Evolutionary conservation across 176 grass and related monocot species (phyloP).

Genomic region (Typha latifolia): DNA sequence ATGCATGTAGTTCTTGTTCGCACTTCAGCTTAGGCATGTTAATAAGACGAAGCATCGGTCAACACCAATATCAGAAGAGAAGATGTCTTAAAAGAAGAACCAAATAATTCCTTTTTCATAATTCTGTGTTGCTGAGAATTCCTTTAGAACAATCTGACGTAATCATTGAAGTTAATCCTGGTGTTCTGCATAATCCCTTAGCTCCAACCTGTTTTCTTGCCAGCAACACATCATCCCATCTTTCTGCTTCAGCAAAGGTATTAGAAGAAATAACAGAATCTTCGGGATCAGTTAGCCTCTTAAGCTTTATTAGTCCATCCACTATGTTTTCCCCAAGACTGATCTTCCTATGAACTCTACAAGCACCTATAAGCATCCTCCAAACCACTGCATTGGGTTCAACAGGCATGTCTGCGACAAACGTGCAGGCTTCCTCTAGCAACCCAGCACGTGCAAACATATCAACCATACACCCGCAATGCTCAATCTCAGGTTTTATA

Average conservation of each 20-base stretch:
- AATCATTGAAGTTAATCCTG: conserved; percentile 1
- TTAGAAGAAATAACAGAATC: not conserved
- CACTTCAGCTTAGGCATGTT: no score
- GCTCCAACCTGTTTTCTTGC: not conserved
- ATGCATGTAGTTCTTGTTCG: no score
- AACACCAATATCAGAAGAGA: no score
- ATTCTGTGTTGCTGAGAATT: no score
- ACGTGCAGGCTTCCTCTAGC: not conserved
- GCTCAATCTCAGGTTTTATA: conserved; percentile 3
- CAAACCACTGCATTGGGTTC: conserved; percentile 4
- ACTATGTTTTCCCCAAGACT: not conserved
- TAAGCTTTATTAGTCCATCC: not conserved
- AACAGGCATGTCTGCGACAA: not conserved
- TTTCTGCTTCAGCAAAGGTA: not conserved
- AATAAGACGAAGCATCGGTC: no score
- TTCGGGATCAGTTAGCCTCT: not conserved
- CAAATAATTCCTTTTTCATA: no score
- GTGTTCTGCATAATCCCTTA: not conserved
- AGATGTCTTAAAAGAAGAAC: no score
- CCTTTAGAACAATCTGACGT: not conserved
- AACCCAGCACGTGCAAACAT: conserved; percentile 2
- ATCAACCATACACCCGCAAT: conserved; percentile 1
- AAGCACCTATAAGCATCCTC: conserved; percentile 4
- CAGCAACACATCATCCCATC: conserved; percentile 3
- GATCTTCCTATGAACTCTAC: not conserved